Base-by-base conservation (phyloP, 2,329 filamentous ascomycete genomes). In the Pestalotiopsis fici region DNA sequence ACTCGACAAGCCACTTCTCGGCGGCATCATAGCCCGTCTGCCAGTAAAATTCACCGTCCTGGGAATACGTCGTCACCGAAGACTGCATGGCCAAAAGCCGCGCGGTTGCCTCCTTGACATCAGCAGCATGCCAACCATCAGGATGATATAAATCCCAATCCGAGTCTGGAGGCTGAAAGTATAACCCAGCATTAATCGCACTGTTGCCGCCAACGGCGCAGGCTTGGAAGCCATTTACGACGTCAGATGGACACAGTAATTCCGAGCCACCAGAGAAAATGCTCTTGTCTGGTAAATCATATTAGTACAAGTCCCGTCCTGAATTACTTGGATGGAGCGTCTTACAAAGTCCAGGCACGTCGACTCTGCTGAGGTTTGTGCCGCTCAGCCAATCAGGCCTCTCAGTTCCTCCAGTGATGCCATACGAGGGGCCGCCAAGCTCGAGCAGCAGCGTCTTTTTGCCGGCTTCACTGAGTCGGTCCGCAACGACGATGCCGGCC, bases 141-240 rank as follows among this genome's bases (percentile, higher is more conserved):
- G 84, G 84, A 64, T 83, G 82, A 62, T 84, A 86, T 7, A 79
- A 74, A 70, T 87, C 83, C 78, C 83, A 87, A 69, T 87, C 85
- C 1, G 82, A 83, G 1, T 83, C 81, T 0, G 85, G 85, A 5
- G 85, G 85, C 68, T 87, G 81, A 68, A 87, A 86, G 73, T 82
- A 87, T 1, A 87, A 73, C 9, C 85, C 85, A 5, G 85, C 85
- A 66, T 87, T 87, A 74, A 87, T 85, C 11, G 85, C 84, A 59
- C 82, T 85, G 66, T 80, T 82, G 9, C 85, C 85, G 4, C 85
- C 85, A 15, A 87, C 77, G 0, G 83, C 83, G 72, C 86, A 88
- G 31, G 81, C 86, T 27, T 82, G 79, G 69, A 80, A 86, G 11
- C 79, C 80, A 39, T 79, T 79, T 15, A 83, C 75, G 3, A 79